These are phyloP conservation scores for Aristolochia californica DNA, from an alignment of 164 flowering plant species.

Conservation along the genomic window DNA sequence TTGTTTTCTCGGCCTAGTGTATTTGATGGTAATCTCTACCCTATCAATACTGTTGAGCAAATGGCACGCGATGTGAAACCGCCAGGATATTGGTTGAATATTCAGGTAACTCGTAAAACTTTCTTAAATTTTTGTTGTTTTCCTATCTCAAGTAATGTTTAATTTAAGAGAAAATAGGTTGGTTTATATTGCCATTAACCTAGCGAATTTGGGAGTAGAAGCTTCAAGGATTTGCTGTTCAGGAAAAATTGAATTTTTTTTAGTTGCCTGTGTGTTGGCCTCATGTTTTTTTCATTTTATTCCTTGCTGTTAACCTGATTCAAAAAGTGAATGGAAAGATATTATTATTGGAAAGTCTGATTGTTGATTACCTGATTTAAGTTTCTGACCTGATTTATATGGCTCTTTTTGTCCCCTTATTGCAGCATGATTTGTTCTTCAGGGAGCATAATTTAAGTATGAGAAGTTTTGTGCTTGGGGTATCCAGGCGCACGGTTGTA, in stretches of 20 bases:
- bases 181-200: too few species aligned
- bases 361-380: neutral
- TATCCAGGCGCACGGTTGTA: slow-evolving; percentile 33
- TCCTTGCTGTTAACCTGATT: too few species aligned
- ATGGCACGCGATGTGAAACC: neutral
- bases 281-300: too few species aligned
- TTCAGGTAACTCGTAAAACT: slow-evolving; percentile 4
- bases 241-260: too few species aligned
- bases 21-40: slow-evolving; percentile 1
- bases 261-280: too few species aligned
- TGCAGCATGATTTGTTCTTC: slow-evolving; percentile 69
- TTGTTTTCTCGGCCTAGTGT: neutral
- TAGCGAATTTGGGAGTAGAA: too few species aligned
- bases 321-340: neutral
- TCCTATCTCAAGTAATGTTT: neutral
- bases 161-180: too few species aligned
- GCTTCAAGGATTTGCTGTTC: too few species aligned
- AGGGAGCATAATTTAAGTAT: slow-evolving; percentile 55
- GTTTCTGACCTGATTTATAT: neutral
- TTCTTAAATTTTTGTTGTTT: neutral
- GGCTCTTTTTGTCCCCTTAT: neutral
- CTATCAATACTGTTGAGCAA: slow-evolving; percentile 3
- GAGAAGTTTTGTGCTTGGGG: slow-evolving; percentile 49
- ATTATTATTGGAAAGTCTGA: neutral
- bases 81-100: slow-evolving; percentile 5